Conservation (phyloP, 208 protist genomes). For the Wallacemonas collosoma region DNA sequence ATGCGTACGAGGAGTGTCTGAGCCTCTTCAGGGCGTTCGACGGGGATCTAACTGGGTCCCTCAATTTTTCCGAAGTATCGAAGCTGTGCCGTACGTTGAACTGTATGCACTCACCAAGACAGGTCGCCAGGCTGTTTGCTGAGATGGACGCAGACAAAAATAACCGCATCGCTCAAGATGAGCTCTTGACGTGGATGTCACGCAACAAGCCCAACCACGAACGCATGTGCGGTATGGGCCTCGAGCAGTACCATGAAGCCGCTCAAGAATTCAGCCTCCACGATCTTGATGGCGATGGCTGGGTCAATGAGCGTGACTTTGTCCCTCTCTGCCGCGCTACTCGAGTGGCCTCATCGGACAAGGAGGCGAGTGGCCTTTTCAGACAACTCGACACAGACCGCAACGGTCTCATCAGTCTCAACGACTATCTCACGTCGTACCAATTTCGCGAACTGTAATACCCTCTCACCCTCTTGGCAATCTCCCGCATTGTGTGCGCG, state of each 20-base stretch:
- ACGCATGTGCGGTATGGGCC: constrained; percentile 31
- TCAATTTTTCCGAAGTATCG: constrained; percentile 28
- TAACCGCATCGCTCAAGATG: constrained; percentile 35
- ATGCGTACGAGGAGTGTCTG: constrained; percentile 48
- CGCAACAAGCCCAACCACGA: constrained; percentile 33
- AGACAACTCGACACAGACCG: not conserved
- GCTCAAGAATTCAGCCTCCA: constrained; percentile 38
- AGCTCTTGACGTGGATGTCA: constrained; percentile 37
- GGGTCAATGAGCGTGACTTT: constrained; percentile 35
- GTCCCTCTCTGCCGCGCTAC: constrained; percentile 14
- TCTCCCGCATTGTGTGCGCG: too few species aligned
- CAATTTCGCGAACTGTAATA: constrained; percentile 14
- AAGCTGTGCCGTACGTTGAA: constrained; percentile 45
- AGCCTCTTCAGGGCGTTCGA: constrained; percentile 42
- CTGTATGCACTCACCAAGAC: constrained; percentile 28
- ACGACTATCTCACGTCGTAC: not conserved
- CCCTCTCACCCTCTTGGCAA: too few species aligned
- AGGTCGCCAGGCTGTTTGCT: constrained; percentile 44
- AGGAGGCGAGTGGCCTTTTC: constrained; percentile 21
- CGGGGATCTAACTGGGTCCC: constrained; percentile 26
- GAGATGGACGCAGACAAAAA: constrained; percentile 43
- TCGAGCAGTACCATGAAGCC: constrained; percentile 35
- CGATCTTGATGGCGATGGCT: constrained; percentile 38
- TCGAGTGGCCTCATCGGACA: constrained; percentile 10
- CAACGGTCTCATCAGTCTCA: constrained; percentile 9